These are phyloP conservation scores for Pseudocercospora fijiensis DNA, from an alignment of 2,329 filamentous ascomycete genomes.

Conservation along the genomic window DNA sequence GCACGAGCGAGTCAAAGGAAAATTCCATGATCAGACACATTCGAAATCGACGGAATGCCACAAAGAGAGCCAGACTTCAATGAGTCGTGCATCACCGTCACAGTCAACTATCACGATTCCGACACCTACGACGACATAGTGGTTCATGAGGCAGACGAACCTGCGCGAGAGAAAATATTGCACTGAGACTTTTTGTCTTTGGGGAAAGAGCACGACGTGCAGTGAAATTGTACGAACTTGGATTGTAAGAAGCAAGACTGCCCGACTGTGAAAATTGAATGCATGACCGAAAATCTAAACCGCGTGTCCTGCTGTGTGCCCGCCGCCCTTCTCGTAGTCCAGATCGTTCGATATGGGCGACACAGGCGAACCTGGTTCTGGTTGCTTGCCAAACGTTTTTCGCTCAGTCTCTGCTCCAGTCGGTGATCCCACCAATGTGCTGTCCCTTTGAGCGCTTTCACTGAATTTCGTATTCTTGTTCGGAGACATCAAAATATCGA, in stretches of 20 bases:
- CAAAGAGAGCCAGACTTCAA: neutral
- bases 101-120: neutral
- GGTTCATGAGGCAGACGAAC: neutral
- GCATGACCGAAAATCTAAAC: neutral
- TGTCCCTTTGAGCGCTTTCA: neutral
- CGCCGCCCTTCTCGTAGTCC: neutral
- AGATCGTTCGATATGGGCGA: neutral
- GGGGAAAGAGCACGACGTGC: neutral
- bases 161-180: neutral
- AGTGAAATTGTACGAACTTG: neutral
- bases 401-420: neutral
- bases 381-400: neutral
- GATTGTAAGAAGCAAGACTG: neutral
- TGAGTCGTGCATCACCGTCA: neutral
- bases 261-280: neutral
- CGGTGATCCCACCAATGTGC: neutral
- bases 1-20: too few species aligned
- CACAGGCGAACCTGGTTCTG: neutral
- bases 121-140: neutral
- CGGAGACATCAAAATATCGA: neutral
- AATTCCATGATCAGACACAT: too few species aligned
- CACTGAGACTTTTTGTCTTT: neutral
- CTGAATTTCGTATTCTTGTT: neutral
- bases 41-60: neutral
- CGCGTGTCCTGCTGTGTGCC: neutral